Base-by-base conservation (phyloP, 129 eudicot species). In the Flaveria brownii region DNA sequence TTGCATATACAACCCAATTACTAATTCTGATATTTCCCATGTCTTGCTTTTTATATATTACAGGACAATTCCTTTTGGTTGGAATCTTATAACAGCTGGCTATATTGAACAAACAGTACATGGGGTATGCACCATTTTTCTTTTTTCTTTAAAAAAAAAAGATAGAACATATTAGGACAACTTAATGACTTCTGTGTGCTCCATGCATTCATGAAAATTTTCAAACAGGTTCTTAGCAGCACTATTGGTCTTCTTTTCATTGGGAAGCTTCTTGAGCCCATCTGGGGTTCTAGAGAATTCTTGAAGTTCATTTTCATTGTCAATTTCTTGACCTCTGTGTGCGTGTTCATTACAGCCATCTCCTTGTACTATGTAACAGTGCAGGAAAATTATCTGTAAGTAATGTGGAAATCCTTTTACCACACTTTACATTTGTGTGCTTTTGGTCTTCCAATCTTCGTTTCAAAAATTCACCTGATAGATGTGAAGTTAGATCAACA, bases 41-140 rank as follows among this genome's bases (percentile, higher is more conserved):
- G 42, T 76, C 26, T 5, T 72, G 23, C 39, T 42, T 76, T 33
- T 60, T 52, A 49, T 75, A n/a, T 70, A 36, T 81, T 80, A 82
- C 79, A 94, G 98, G 93, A 94, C 98, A 25, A 94, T 94, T 83
- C 98, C 98, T 57, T 94, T 94, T 86, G 97, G 86, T 61, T 94
- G 98, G 98, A 94, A 94, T 78, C 98, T 94, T 75, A 72, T 94
- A 71, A 94, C 98, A 62, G 96, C 98, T 67, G 98, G 98, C 70
- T 94, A 94, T 67, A 56, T 86, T 68, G 98, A 94, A 82, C 98
- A 94, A 66, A 80, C 98, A 64, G 49, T 91, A 79, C 73, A 85
- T 77, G 98, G 96, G 93, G 98, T 94, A 87, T 82, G 87, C 70
- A 36, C 10, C 45, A 4, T 23, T 80, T 71, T 72, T 39, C 3